Percentiles rank a stretch among this genome's conserved stretches.
phyloP scores from a whole-genome alignment of 192 early-diverging fungal species.

The Globomyces pollinis-pini region DNA sequence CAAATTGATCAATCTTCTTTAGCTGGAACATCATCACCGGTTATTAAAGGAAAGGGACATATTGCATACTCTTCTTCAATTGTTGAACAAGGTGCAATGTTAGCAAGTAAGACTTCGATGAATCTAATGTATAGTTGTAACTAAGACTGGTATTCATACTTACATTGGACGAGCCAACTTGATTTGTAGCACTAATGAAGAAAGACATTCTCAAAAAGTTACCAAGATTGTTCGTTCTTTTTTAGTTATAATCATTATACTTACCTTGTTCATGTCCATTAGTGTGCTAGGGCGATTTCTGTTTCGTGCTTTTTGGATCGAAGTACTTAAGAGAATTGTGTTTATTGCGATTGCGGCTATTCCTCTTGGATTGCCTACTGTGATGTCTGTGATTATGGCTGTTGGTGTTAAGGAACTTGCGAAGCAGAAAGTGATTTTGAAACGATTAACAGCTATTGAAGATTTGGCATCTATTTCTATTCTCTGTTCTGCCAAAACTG shows the following conservation, averaged over 20 bases:
- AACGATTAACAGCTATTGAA: slow-evolving; percentile 84
- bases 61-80: slow-evolving; percentile 89
- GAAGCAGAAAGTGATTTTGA: slow-evolving; percentile 84
- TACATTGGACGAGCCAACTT: slow-evolving; percentile 91
- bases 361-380: slow-evolving; percentile 86
- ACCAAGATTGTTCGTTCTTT: slow-evolving; percentile 87
- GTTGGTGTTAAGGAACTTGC: slow-evolving; percentile 83
- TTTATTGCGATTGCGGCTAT: slow-evolving; percentile 86
- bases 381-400: slow-evolving; percentile 92
- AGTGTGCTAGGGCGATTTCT: background rate
- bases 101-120: too few species aligned
- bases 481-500: slow-evolving; percentile 60
- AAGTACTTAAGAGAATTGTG: slow-evolving; percentile 56
- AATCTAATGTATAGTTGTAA: too few species aligned
- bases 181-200: slow-evolving; percentile 82
- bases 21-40: slow-evolving; percentile 87
- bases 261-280: background rate
- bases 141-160: slow-evolving; percentile 88
- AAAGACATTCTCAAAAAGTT: slow-evolving; percentile 90
- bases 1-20: slow-evolving; percentile 88
- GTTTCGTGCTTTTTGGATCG: slow-evolving; percentile 49
- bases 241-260: slow-evolving; percentile 58
- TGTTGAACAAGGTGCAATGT: slow-evolving; percentile 90
- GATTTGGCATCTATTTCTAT: slow-evolving; percentile 87
- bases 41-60: slow-evolving; percentile 72